These are phyloP conservation scores for Chalciporus pseudorubinellus DNA, from an alignment of 768 basidiomycete genomes.

Conservation along the genomic window DNA sequence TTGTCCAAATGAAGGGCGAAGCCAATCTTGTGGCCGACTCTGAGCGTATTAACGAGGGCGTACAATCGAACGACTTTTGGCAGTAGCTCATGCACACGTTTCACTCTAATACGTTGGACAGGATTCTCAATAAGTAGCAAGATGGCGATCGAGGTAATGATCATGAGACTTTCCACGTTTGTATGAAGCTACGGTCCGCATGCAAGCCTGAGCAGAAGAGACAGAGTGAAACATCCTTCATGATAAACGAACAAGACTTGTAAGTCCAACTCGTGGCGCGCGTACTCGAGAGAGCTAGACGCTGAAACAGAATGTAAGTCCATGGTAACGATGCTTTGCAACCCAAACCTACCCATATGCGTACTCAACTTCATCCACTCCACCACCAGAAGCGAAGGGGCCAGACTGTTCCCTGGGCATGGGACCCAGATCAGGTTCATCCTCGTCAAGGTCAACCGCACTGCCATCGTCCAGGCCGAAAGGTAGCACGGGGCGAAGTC, in stretches of 20 bases:
- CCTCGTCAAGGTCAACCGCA: conserved; percentile 69
- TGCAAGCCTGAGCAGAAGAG: neutral
- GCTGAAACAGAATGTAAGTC: conserved; percentile 18
- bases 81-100: neutral
- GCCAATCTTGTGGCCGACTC: too few relatives aligned
- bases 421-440: conserved; percentile 69
- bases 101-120: too few relatives aligned
- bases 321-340: neutral
- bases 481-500: conserved; percentile 79
- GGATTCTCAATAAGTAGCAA: too few relatives aligned
- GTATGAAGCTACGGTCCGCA: neutral
- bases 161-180: neutral
- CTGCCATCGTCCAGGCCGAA: conserved; percentile 74
- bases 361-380: conserved; percentile 89
- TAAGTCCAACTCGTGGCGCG: too few relatives aligned
- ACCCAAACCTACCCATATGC: conserved; percentile 67
- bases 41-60: too few relatives aligned
- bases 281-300: conserved; percentile 13
- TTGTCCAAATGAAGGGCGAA: too few relatives aligned
- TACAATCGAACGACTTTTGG: too few relatives aligned
- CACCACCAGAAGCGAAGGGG: conserved; percentile 75
- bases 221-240: neutral
- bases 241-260: neutral
- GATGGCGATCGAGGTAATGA: neutral
- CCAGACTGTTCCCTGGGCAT: conserved; percentile 70